Evolutionary conservation across 306 rosid species (phyloP), one percentile per base, ranked within the genome.

Genomic region (Cucurbita maxima): DNA sequence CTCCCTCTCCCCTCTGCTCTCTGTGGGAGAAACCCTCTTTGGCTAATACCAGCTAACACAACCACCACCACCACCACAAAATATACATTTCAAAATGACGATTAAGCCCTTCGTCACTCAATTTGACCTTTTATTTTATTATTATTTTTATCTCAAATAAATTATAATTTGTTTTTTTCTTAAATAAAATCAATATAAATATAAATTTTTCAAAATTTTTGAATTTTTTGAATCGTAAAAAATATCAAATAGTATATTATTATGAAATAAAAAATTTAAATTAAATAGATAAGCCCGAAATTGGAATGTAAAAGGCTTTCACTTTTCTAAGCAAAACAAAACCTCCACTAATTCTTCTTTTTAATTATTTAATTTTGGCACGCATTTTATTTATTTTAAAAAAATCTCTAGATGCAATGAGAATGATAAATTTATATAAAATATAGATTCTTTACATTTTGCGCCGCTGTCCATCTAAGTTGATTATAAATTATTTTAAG

Each of bases 71-170:
- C 56, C 86, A 86, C 85, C 86, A 87, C 86, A 87, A 92, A 86
- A 85, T 86, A 85, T 61, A 82, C 84, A 84, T 34, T 40, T 61
- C 15, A 12, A 72, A 76, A 80, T 76, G 80, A 84, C 85, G 77
- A 86, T 86, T 83, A 68, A 81, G 61, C 94, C 91, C 85, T 87
- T 86, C 85, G 87, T 95, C 90, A 81, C 90, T 83, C 76, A 86
- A 92, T 88, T 92, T 92, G 91, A 92, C 96, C 88, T 34, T 30
- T 30, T 30, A 30, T 30, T 30, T 30, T 30, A 30, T 3, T 30
- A 30, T 30, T 30, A 30, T 30, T 30, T 30, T 30, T 30, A 30
- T 30, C 34, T 30, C 34, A 2, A 30, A 30, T 30, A 30, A 30
- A 30, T 30, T 30, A 3, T 30, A 30, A 30, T 30, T 30, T 30